phyloP scores from a whole-genome alignment of 257 asterid genomes.

The Nicotiana attenuata region DNA sequence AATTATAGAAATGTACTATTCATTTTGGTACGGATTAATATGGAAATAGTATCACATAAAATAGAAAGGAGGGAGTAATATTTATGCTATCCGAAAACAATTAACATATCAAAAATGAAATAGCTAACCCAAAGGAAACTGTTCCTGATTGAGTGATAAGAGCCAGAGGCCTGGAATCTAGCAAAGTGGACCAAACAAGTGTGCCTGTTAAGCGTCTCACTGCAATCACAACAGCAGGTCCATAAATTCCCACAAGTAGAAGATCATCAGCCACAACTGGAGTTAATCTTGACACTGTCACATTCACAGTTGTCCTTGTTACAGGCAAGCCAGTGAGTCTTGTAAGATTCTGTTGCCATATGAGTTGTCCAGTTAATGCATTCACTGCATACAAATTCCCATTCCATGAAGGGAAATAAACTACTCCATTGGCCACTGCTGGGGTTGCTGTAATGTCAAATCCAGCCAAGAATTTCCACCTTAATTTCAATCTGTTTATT shows the following conservation, averaged over 20 bases:
- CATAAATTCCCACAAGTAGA: constrained; percentile 48
- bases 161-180: constrained; percentile 46
- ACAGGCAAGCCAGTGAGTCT: constrained; percentile 48
- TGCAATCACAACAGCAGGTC: constrained; percentile 58
- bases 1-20: too few species aligned
- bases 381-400: constrained; percentile 63
- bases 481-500: constrained; percentile 24
- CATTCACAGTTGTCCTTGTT: constrained; percentile 28
- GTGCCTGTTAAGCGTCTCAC: constrained; percentile 36
- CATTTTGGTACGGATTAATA: too few species aligned
- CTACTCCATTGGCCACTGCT: constrained; percentile 44
- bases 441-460: constrained; percentile 77
- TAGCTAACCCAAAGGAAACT: constrained; percentile 34
- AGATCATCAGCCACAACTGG: constrained; percentile 52
- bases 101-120: neutral
- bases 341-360: constrained; percentile 59
- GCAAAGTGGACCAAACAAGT: constrained; percentile 51
- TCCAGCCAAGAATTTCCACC: constrained; percentile 63
- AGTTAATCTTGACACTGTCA: constrained; percentile 58
- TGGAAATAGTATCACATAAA: too few species aligned
- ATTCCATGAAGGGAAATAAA: constrained; percentile 78
- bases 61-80: too few species aligned
- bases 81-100: too few species aligned
- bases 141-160: constrained; percentile 57
- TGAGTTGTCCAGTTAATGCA: constrained; percentile 40